Evolutionary conservation across 129 eudicot genomes (phyloP).

Genomic region (Flaveria ramosissima): DNA sequence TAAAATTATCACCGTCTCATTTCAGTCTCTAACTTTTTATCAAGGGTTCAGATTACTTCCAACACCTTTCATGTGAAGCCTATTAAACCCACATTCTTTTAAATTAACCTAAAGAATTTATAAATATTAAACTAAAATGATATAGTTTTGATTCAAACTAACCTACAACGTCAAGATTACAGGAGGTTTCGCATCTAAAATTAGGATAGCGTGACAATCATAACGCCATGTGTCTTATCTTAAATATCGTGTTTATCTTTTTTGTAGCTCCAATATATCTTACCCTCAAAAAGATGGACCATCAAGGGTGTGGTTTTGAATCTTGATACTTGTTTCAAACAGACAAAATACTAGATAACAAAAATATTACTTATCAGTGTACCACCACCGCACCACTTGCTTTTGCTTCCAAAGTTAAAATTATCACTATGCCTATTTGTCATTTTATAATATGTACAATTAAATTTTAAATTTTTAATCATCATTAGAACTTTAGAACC

Average conservation of each 20-base stretch:
- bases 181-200: too few species aligned
- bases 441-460: slow-evolving; percentile 4
- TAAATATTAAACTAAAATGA: not conserved
- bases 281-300: slow-evolving; percentile 41
- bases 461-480: too few species aligned
- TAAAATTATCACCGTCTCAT: too few species aligned
- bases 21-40: too few species aligned
- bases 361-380: slow-evolving; percentile 32
- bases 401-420: slow-evolving; percentile 36
- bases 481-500: too few species aligned
- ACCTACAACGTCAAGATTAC: too few species aligned
- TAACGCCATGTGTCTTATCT: slow-evolving; percentile 7
- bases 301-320: slow-evolving; percentile 36
- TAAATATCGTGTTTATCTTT: not conserved
- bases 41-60: too few species aligned
- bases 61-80: too few species aligned
- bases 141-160: not conserved
- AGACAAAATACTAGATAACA: slow-evolving; percentile 44
- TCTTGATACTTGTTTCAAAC: slow-evolving; percentile 22
- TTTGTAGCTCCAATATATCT: slow-evolving; percentile 1
- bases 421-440: too few species aligned
- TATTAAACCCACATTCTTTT: too few species aligned
- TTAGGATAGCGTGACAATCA: too few species aligned
- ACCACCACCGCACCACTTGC: slow-evolving; percentile 47
- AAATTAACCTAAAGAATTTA: too few species aligned